phyloP scores from a whole-genome alignment of 2,329 filamentous ascomycete genomes.

The Neodidymelliopsis sp. region DNA sequence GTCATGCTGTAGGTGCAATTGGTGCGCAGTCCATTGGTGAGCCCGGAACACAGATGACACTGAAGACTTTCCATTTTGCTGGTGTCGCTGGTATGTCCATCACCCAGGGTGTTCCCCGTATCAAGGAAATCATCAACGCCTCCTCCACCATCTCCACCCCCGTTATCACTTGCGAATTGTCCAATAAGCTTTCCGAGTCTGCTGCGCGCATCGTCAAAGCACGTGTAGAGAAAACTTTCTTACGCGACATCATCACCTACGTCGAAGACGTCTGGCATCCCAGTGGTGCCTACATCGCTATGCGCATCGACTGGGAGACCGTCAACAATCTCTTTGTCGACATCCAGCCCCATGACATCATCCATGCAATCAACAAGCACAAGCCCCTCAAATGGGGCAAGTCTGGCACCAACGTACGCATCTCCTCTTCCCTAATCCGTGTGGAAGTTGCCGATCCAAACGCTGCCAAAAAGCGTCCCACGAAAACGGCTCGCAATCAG shows the following conservation, averaged over 20 bases:
- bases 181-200: conserved; percentile 76
- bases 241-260: conserved; percentile 80
- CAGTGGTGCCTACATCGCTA: conserved; percentile 75
- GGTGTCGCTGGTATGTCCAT: conserved; percentile 99
- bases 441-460: conserved; percentile 69
- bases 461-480: conserved; percentile 35
- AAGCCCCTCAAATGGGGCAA: conserved; percentile 81
- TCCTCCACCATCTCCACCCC: conserved; percentile 93
- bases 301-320: conserved; percentile 81
- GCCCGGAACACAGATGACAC: conserved; percentile 97
- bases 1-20: conserved; percentile 93
- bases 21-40: conserved; percentile 98
- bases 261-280: conserved; percentile 90
- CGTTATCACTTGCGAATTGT: conserved; percentile 85
- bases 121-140: conserved; percentile 99
- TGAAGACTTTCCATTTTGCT: conserved; percentile 99
- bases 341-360: conserved; percentile 76
- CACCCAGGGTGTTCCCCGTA: conserved; percentile 97
- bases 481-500: conserved; percentile 49
- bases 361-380: conserved; percentile 76
- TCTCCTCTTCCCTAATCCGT: conserved; percentile 64
- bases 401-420: conserved; percentile 64
- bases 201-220: conserved; percentile 92
- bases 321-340: conserved; percentile 84
- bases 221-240: conserved; percentile 91